Conservation (phyloP, 352 stramenopile species). For the Phytophthora pisi region DNA sequence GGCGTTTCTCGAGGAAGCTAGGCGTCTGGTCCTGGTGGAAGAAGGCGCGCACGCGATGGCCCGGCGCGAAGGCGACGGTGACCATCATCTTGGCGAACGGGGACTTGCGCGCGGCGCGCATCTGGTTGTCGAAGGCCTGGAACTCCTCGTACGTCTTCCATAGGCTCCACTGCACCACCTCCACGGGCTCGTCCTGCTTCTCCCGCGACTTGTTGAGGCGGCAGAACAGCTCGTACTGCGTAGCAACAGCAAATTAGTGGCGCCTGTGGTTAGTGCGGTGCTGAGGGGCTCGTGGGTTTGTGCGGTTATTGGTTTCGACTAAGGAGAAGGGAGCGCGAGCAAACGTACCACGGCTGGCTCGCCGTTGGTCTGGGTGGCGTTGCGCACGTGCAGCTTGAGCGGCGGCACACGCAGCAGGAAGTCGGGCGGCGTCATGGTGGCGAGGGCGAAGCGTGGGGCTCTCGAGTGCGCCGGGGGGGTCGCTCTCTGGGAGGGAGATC, state of each 20-base stretch:
- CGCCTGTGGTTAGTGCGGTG: not conserved
- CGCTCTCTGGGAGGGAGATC: conserved; percentile 16
- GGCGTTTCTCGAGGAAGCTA: conserved; percentile 76
- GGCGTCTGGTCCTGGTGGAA: conserved; percentile 76
- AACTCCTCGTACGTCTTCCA: conserved; percentile 87
- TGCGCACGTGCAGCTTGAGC: conserved; percentile 68
- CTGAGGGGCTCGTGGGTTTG: conserved; percentile 1
- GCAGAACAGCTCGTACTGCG: conserved; percentile 64
- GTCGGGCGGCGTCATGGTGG: conserved; percentile 47
- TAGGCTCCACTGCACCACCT: conserved; percentile 69
- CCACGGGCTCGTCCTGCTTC: conserved; percentile 43
- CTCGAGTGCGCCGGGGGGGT: conserved; percentile 11
- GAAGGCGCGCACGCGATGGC: conserved; percentile 72
- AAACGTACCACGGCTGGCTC: conserved; percentile 58
- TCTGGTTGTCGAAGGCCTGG: conserved; percentile 67
- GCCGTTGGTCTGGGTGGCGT: conserved; percentile 57
- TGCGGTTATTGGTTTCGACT: not conserved
- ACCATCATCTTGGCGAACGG: conserved; percentile 86
- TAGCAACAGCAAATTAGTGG: not conserved
- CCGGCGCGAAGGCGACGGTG: conserved; percentile 73
- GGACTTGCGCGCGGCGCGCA: conserved; percentile 56
- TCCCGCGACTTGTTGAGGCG: conserved; percentile 45
- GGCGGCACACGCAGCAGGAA: conserved; percentile 51
- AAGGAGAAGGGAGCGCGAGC: not conserved
- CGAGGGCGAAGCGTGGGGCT: not conserved